Evolutionary conservation across 163 green algal species (phyloP).

Genomic region (Scenedesmus sp.): DNA sequence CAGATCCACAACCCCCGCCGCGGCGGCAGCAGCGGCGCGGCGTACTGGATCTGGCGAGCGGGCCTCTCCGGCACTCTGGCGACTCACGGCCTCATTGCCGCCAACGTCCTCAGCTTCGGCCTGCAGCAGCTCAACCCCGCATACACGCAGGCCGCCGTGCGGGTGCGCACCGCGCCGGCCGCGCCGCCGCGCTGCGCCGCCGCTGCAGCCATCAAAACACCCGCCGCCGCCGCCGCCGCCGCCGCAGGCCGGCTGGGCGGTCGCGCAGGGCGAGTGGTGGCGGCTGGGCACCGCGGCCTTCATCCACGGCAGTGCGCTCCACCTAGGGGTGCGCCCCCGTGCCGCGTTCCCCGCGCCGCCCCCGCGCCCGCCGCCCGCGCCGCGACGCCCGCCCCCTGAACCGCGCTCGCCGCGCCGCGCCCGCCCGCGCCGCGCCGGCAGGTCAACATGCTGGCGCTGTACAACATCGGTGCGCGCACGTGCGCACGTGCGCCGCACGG

Average conservation of each 20-base stretch:
- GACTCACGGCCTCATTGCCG: background rate
- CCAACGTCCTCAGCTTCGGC: constrained; percentile 3
- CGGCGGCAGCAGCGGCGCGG: too few relatives aligned
- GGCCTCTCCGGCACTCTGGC: background rate
- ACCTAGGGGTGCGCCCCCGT: constrained; percentile 19
- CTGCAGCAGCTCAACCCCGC: constrained; percentile 8
- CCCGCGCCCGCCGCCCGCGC: too few relatives aligned
- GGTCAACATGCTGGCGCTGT: constrained; percentile 41
- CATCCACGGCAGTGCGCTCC: constrained; percentile 26
- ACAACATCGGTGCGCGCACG: too few relatives aligned
- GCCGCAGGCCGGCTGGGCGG: background rate
- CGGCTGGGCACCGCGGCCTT: constrained; percentile 38
- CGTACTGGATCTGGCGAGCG: constrained; percentile 16
- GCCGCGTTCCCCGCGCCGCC: too few relatives aligned
- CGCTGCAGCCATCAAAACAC: background rate
- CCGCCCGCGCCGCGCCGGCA: background rate
- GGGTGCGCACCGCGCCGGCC: background rate
- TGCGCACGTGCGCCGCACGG: too few relatives aligned
- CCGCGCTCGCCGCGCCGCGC: too few relatives aligned
- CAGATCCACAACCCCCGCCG: too few relatives aligned
- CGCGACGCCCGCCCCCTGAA: too few relatives aligned
- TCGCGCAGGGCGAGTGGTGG: constrained; percentile 19
- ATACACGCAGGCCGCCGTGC: background rate
- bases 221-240: background rate
- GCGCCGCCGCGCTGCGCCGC: background rate